phyloP scores from a whole-genome alignment of 2,329 filamentous ascomycete species.

The Pseudogymnoascus sp. region DNA sequence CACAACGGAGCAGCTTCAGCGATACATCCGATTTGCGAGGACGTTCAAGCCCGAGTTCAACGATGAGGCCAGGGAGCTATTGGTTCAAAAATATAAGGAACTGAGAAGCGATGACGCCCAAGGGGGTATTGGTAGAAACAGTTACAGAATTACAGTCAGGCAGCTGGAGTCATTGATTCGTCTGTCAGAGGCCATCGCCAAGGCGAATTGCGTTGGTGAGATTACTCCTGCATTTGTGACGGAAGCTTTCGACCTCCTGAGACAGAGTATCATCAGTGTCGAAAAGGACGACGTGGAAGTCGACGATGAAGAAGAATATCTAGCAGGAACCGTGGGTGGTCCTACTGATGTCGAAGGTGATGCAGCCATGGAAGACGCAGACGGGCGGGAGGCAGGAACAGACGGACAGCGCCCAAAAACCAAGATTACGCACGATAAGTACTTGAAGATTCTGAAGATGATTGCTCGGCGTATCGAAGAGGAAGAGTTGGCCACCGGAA shows the following conservation, averaged over 20 bases:
- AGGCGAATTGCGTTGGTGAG: conserved; percentile 91
- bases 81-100: conserved; percentile 93
- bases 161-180: conserved; percentile 95
- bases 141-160: conserved; percentile 93
- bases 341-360: conserved; percentile 38
- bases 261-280: conserved; percentile 93
- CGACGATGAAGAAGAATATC: conserved; percentile 64
- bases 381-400: conserved; percentile 35
- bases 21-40: conserved; percentile 91
- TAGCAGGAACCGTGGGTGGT: conserved; percentile 38
- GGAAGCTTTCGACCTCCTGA: conserved; percentile 83
- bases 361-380: conserved; percentile 41
- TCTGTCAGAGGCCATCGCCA: conserved; percentile 93
- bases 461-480: conserved; percentile 76
- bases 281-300: conserved; percentile 97
- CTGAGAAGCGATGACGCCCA: conserved; percentile 87
- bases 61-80: conserved; percentile 70
- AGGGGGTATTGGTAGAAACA: conserved; percentile 87
- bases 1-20: conserved; percentile 89
- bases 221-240: conserved; percentile 77
- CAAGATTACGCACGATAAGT: conserved; percentile 93
- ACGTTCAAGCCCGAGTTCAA: conserved; percentile 93
- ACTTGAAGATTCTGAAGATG: conserved; percentile 79
- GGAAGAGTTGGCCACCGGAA: conserved; percentile 65
- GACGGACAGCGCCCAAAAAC: conserved; percentile 51